A percentile compares a stretch with the other conserved stretches of the same genome.
Conservation (phyloP, 345 rosid genomes). For the Eucalyptus polyanthemos region DNA sequence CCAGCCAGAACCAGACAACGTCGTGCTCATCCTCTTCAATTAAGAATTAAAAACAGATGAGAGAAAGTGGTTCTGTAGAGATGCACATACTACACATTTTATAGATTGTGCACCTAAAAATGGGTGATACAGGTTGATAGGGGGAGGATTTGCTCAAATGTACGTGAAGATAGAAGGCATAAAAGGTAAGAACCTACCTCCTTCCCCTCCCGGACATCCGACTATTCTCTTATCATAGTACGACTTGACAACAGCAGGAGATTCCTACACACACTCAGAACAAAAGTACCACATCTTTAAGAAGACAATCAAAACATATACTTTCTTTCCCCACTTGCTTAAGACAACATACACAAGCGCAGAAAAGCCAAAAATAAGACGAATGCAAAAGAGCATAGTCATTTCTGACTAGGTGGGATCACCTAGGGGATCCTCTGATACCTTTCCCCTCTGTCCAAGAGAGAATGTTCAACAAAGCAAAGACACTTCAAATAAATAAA, state of each 20-base stretch:
- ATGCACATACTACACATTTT: neutral
- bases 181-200: slow-evolving; percentile 33
- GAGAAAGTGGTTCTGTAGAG: neutral
- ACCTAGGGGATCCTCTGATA: neutral
- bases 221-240: slow-evolving; percentile 76
- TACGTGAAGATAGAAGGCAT: neutral
- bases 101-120: neutral
- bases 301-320: neutral
- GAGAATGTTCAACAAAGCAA: neutral
- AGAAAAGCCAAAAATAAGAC: neutral
- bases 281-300: neutral
- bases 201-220: slow-evolving; percentile 93
- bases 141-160: neutral
- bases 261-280: slow-evolving; percentile 33
- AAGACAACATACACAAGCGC: neutral
- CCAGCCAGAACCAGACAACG: slow-evolving; percentile 98
- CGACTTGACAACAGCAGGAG: slow-evolving; percentile 67
- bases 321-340: neutral
- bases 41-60: neutral
- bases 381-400: neutral
- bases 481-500: neutral
- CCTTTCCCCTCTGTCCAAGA: neutral
- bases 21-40: slow-evolving; percentile 88
- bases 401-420: neutral
- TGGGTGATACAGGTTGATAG: neutral